Percentiles rank a stretch among this genome's conserved stretches.
These are phyloP conservation scores for Henckelia pumila DNA, from an alignment of 257 asterid genomes.

Conservation along the genomic window DNA sequence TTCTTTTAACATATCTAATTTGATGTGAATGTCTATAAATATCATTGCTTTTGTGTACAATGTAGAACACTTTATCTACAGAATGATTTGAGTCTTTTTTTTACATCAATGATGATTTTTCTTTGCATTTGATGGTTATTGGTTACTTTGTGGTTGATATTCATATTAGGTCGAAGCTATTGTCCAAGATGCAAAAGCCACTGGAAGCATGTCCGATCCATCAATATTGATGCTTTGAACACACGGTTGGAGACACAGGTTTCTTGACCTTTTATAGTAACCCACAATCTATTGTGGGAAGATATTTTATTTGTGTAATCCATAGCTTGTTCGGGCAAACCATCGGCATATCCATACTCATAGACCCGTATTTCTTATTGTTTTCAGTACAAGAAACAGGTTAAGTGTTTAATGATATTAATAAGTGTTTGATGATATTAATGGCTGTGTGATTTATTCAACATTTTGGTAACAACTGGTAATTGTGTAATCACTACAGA, in stretches of 20 bases:
- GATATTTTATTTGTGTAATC: constrained; percentile 1
- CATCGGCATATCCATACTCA: background rate
- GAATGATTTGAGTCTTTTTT: background rate
- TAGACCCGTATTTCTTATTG: no score
- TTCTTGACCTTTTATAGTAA: constrained; percentile 11
- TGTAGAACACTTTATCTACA: constrained; percentile 8
- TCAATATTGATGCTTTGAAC: constrained; percentile 59
- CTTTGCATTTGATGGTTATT: constrained; percentile 18
- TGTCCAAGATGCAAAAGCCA: constrained; percentile 67
- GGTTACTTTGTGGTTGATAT: constrained; percentile 22
- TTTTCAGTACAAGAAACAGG: no score
- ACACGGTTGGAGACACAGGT: constrained; percentile 73
- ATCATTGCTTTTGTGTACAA: background rate
- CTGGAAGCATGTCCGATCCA: constrained; percentile 71
- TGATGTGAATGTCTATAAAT: background rate
- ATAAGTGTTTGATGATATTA: no score
- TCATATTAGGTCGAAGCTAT: constrained; percentile 72
- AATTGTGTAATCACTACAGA: no score
- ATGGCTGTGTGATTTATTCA: no score
- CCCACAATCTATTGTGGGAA: background rate
- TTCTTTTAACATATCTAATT: background rate
- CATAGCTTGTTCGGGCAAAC: constrained; percentile 3
- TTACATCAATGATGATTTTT: background rate
- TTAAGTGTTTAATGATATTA: no score
- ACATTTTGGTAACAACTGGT: no score